These are phyloP conservation scores for Plasmodiophora brassicae DNA, from an alignment of 208 protist species.

Conservation along the genomic window DNA sequence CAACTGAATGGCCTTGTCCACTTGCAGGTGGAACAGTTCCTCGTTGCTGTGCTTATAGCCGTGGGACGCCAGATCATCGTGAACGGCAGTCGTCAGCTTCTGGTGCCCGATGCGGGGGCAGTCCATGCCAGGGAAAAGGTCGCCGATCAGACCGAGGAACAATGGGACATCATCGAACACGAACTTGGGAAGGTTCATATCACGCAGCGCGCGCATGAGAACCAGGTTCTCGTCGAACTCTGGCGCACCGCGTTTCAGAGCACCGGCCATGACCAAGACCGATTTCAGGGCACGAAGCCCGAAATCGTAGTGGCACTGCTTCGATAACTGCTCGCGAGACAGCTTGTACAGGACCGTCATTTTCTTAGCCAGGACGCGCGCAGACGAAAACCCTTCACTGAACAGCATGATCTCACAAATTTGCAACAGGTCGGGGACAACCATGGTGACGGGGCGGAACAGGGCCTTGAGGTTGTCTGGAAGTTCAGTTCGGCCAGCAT, in stretches of 20 bases:
- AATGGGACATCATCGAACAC: slow-evolving; percentile 96
- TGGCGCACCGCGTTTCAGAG: slow-evolving; percentile 87
- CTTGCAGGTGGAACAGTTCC: slow-evolving; percentile 60
- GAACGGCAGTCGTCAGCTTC: slow-evolving; percentile 79
- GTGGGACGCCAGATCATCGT: not conserved
- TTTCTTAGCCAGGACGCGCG: slow-evolving; percentile 89
- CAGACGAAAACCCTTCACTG: slow-evolving; percentile 87
- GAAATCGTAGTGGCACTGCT: slow-evolving; percentile 98
- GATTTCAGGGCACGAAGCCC: slow-evolving; percentile 95
- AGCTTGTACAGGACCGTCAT: slow-evolving; percentile 97
- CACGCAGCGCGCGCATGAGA: slow-evolving; percentile 95
- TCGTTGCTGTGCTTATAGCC: not conserved
- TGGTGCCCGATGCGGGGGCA: slow-evolving; percentile 85
- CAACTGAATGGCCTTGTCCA: slow-evolving; percentile 96
- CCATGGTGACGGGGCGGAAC: slow-evolving; percentile 97
- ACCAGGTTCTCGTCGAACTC: slow-evolving; percentile 90
- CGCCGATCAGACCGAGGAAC: slow-evolving; percentile 92
- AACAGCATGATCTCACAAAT: slow-evolving; percentile 99
- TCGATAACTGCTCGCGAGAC: slow-evolving; percentile 91
- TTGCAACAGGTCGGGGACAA: slow-evolving; percentile 91
- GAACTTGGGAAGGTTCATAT: slow-evolving; percentile 99
- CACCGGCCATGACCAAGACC: slow-evolving; percentile 95
- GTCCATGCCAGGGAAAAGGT: slow-evolving; percentile 93
- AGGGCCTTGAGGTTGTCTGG: slow-evolving; percentile 97
- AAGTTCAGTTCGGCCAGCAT: slow-evolving; percentile 95